Conservation (phyloP, 1,284 basidiomycete species). For the Apiotrichum porosum region DNA sequence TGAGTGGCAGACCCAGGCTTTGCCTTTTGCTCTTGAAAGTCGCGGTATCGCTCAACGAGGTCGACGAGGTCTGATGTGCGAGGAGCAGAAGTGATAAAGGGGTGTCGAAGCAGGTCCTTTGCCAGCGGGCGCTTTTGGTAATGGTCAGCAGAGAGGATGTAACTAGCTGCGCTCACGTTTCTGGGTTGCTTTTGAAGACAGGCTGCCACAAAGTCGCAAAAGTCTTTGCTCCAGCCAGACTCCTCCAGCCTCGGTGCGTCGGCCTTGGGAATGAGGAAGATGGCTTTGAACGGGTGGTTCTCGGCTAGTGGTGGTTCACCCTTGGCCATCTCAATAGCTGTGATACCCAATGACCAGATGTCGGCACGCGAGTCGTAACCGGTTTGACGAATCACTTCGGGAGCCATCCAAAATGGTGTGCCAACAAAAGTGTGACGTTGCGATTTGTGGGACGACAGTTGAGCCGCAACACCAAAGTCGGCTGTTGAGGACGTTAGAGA, state of each 20-base stretch:
- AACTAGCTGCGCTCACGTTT: conserved; percentile 54
- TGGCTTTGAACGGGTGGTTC: conserved; percentile 81
- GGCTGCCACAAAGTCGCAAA: conserved; percentile 85
- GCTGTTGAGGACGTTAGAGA: conserved; percentile 49
- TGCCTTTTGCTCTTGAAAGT: conserved; percentile 53
- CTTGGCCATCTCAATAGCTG: conserved; percentile 90
- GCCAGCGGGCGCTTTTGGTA: conserved; percentile 87
- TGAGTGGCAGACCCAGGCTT: conserved; percentile 48
- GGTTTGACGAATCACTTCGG: conserved; percentile 94
- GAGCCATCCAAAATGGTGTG: conserved; percentile 98
- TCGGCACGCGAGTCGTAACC: conserved; percentile 96
- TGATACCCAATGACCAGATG: conserved; percentile 94
- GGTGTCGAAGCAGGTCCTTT: conserved; percentile 83
- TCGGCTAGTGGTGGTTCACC: conserved; percentile 88
- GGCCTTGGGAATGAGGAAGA: conserved; percentile 83
- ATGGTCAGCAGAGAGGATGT: conserved; percentile 3
- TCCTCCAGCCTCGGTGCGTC: conserved; percentile 72
- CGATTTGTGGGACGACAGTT: conserved; percentile 78
- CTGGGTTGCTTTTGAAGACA: conserved; percentile 91
- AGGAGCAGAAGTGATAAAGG: conserved; percentile 78
- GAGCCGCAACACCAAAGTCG: conserved; percentile 94
- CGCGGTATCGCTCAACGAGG: conserved; percentile 74
- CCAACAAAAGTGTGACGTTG: conserved; percentile 93
- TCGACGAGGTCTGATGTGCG: conserved; percentile 78
- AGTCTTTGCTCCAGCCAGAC: conserved; percentile 64